Evolutionary conservation across 345 rosid genomes (phyloP).

Genomic region (Citrus medica): DNA sequence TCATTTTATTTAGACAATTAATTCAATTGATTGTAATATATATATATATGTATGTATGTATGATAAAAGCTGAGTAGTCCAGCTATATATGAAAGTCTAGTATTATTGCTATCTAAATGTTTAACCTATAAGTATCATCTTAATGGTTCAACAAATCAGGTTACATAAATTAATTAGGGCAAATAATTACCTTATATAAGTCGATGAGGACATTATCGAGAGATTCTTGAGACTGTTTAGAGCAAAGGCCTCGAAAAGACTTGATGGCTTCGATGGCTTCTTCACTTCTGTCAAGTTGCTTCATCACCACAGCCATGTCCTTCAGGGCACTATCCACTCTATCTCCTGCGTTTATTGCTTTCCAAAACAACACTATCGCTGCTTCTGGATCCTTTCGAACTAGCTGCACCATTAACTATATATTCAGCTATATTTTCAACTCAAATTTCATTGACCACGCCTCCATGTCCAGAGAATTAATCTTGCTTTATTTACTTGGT

Average conservation of each 20-base stretch:
- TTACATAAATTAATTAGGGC: neutral
- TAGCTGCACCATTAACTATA: constrained; percentile 36
- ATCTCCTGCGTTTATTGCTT: constrained; percentile 82
- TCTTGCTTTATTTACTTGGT: neutral
- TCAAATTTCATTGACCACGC: neutral
- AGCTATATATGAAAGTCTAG: neutral
- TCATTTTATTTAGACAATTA: no score
- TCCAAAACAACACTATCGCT: constrained; percentile 82
- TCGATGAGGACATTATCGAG: constrained; percentile 93
- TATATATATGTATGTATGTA: no score
- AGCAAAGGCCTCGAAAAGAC: constrained; percentile 78
- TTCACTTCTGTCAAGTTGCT: constrained; percentile 66
- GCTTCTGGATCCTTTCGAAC: constrained; percentile 80
- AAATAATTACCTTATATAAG: constrained; percentile 68
- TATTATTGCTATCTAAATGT: neutral
- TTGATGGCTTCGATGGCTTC: constrained; percentile 96
- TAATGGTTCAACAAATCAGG: no score
- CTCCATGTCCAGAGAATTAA: neutral
- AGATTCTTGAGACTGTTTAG: constrained; percentile 78
- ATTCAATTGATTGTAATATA: neutral
- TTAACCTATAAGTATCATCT: neutral
- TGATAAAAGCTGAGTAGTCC: no score
- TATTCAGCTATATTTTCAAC: neutral
- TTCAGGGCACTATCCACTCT: constrained; percentile 79
- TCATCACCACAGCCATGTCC: constrained; percentile 95